These are phyloP conservation scores for Microthlaspi erraticum DNA, from an alignment of 345 rosid species.

Conservation along the genomic window DNA sequence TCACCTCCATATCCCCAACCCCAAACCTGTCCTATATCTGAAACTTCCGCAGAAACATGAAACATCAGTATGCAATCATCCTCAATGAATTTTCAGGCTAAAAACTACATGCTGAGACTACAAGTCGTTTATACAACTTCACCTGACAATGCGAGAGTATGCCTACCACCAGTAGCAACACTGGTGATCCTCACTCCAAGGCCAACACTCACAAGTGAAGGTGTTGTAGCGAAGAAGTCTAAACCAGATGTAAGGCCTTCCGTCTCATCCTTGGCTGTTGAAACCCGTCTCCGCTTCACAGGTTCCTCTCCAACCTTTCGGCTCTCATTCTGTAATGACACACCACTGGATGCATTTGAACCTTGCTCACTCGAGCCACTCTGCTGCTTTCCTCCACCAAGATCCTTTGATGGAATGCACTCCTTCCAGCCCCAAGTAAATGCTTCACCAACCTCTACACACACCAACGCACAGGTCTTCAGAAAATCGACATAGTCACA, in stretches of 20 bases:
- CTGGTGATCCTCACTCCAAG: conserved; percentile 72
- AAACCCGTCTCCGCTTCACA: conserved; percentile 60
- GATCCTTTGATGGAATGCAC: conserved; percentile 72
- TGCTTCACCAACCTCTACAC: conserved; percentile 68
- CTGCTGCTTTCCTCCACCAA: conserved; percentile 52
- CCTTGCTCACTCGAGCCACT: conserved; percentile 53
- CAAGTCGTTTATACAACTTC: conserved; percentile 42
- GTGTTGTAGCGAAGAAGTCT: conserved; percentile 58
- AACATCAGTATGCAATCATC: conserved; percentile 61
- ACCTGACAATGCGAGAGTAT: conserved; percentile 87
- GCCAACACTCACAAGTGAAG: conserved; percentile 57
- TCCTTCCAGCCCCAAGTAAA: conserved; percentile 98
- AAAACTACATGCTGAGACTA: conserved; percentile 57
- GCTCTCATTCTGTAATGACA: conserved; percentile 41
- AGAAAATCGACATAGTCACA: conserved; percentile 1
- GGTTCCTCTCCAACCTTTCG: conserved; percentile 59
- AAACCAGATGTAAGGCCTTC: conserved; percentile 57
- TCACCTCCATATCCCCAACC: conserved; percentile 99
- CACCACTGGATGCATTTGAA: conserved; percentile 40
- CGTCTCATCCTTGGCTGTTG: conserved; percentile 57
- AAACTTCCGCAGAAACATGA: conserved; percentile 73
- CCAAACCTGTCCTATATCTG: conserved; percentile 98
- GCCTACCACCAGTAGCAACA: conserved; percentile 90
- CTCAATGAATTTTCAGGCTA: conserved; percentile 64
- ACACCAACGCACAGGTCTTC: conserved; percentile 14